Base-by-base conservation (phyloP, 352 stramenopile genomes). In the Globisporangium lucens region DNA sequence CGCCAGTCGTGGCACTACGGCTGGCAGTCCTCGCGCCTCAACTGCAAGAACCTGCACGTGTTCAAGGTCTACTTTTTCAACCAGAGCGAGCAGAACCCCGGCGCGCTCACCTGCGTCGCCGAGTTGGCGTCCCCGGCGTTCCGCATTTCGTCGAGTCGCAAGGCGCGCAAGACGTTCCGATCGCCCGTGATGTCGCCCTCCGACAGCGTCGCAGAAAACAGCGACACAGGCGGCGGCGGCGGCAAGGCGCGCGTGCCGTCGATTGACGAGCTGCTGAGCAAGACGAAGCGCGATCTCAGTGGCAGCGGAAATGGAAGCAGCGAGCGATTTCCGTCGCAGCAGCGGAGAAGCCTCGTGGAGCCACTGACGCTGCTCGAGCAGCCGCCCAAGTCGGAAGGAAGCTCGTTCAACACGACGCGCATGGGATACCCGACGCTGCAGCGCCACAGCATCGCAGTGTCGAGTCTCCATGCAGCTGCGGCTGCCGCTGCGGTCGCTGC, bases 1-100 rank as follows among this genome's bases (percentile, higher is more conserved):
- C 87, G 87, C 49, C 84, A 92, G 70, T 94, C 84, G 58, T 94
- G 87, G 87, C 87, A 94, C 70, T 94, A 94, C 61, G 87, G 87
- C 15, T 94, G 87, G 87, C 84, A 90, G 59, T 94, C 87, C 4
- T 94, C 87, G 30, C 77, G 87, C 1, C 77, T 94, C 20, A 94
- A 94, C 66, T 92, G 83, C 75, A 92, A 94, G 68, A 91, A 92
- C 53, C 66, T 91, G 62, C 87, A 94, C 72, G 84, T 90, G 12
- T 94, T 94, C 65, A 82, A 86, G 36, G 81, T 93, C 52, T 90
- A 89, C 63, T 74, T 87, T 29, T 91, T 91, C 69, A 71, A 77
- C 53, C 35, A 77, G 3, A 76, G 67, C 46, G 68, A 72, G 36
- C 64, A 30, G 51, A 74, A 82, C 38, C 46, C 65, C 6, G 69